Percentiles rank a stretch among this genome's conserved stretches.
Evolutionary conservation across 2,329 filamentous ascomycete species (phyloP).

Genomic region (Penicillium sp.): DNA sequence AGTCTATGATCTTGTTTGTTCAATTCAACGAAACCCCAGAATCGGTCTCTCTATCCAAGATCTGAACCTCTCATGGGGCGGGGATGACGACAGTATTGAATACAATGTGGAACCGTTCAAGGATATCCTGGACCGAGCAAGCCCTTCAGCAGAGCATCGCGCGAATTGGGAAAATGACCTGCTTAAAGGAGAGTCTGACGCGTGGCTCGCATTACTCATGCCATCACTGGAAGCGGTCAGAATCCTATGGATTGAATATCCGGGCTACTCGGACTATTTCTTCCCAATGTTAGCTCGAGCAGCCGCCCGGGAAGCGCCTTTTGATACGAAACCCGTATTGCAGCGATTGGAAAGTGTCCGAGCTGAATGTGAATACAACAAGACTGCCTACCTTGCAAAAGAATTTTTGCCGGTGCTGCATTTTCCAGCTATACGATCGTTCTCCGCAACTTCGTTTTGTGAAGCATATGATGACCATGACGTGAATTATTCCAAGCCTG

Average conservation of each 20-base stretch:
- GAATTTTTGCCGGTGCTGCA: not conserved
- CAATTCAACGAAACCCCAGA: not conserved
- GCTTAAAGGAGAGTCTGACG: not conserved
- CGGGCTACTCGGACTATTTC: not conserved
- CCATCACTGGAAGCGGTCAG: not conserved
- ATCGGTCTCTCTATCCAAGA: not conserved
- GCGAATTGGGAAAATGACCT: not conserved
- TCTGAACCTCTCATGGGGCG: not conserved
- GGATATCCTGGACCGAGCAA: not conserved
- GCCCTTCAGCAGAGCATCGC: not conserved
- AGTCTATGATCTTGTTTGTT: not conserved
- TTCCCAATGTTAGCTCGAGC: not conserved
- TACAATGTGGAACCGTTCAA: not conserved
- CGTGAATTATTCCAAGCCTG: not conserved
- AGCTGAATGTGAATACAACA: too few relatives aligned
- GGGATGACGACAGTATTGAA: too few relatives aligned
- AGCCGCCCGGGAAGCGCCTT: not conserved
- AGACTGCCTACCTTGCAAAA: too few relatives aligned
- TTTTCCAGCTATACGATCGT: not conserved
- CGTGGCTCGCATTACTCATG: not conserved
- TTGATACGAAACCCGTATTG: not conserved
- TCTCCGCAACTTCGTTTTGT: not conserved
- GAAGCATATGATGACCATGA: not conserved
- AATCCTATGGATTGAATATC: not conserved
- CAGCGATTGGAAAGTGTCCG: not conserved